A percentile compares a stretch with the other conserved stretches of the same genome.
These are phyloP conservation scores for Albifimbria verrucaria DNA, from an alignment of 2,329 filamentous ascomycete species.

Conservation along the genomic window DNA sequence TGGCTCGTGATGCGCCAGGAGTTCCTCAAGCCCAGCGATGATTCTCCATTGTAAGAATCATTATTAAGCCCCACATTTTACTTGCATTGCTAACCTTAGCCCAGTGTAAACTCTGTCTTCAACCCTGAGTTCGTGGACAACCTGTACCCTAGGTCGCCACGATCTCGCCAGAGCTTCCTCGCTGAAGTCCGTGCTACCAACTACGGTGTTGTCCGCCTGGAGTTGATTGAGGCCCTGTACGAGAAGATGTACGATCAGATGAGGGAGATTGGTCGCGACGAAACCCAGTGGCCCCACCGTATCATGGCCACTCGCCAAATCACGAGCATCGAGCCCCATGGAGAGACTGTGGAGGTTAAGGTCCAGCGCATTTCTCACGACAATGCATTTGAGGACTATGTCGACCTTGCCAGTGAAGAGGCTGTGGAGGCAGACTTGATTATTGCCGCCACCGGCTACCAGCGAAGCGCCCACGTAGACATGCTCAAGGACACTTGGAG, in stretches of 20 bases:
- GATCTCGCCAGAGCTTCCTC: conserved; percentile 58
- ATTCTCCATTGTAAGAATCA: conserved; percentile 81
- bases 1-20: conserved; percentile 77
- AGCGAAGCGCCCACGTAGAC: conserved; percentile 71
- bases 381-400: conserved; percentile 37
- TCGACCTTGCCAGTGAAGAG: conserved; percentile 45
- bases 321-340: conserved; percentile 52
- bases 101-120: conserved; percentile 91
- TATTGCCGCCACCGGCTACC: conserved; percentile 85
- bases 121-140: conserved; percentile 80
- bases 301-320: conserved; percentile 71
- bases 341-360: conserved; percentile 54
- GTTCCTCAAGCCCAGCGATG: conserved; percentile 85
- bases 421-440: conserved; percentile 73
- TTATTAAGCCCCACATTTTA: neutral
- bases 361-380: conserved; percentile 44
- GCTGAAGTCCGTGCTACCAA: conserved; percentile 79
- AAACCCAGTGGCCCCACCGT: conserved; percentile 75
- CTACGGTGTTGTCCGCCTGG: conserved; percentile 90
- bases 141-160: conserved; percentile 65
- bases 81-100: conserved; percentile 20
- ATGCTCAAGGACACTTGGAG: conserved; percentile 66
- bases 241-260: conserved; percentile 84
- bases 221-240: conserved; percentile 85
- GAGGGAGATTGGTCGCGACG: conserved; percentile 64